These are phyloP conservation scores for Wallacemonas sp. DNA, from an alignment of 208 protist species.

Conservation along the genomic window DNA sequence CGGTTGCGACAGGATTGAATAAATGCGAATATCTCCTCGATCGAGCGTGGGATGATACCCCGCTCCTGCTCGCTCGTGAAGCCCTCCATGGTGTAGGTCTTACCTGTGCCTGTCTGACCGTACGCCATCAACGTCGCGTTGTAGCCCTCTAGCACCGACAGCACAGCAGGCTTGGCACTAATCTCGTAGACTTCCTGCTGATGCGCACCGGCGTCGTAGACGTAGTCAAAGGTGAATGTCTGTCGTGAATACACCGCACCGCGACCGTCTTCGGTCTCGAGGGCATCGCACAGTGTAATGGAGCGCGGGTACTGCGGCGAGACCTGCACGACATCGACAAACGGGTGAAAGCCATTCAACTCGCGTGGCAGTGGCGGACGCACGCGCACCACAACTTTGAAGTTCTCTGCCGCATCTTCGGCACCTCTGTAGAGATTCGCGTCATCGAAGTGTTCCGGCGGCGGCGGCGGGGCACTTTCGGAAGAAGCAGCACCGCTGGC, in stretches of 20 bases:
- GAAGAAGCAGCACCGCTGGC: no score
- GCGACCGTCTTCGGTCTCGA: constrained; percentile 58
- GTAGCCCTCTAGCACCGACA: constrained; percentile 77
- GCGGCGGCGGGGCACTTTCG: no score
- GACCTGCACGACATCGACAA: constrained; percentile 69
- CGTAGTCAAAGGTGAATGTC: constrained; percentile 75
- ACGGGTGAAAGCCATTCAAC: constrained; percentile 60
- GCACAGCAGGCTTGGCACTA: constrained; percentile 68
- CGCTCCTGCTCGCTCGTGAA: constrained; percentile 78
- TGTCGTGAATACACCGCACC: constrained; percentile 70
- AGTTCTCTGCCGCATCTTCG: constrained; percentile 40
- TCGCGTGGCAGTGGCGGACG: constrained; percentile 83
- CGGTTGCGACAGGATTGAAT: constrained; percentile 29
- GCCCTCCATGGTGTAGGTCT: constrained; percentile 92
- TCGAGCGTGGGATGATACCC: constrained; percentile 72
- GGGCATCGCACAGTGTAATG: constrained; percentile 75
- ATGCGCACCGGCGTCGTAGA: constrained; percentile 41
- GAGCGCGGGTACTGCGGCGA: constrained; percentile 33
- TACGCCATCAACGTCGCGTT: constrained; percentile 90
- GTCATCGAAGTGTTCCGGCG: constrained; percentile 26
- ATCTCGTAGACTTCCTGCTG: constrained; percentile 80
- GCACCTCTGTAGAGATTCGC: constrained; percentile 24
- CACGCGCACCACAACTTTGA: constrained; percentile 88
- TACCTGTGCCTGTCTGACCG: constrained; percentile 85
- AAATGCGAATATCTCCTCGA: constrained; percentile 61